These are phyloP conservation scores for Ophiostoma fasciatum DNA, from an alignment of 2,329 filamentous ascomycete species.

Conservation along the genomic window DNA sequence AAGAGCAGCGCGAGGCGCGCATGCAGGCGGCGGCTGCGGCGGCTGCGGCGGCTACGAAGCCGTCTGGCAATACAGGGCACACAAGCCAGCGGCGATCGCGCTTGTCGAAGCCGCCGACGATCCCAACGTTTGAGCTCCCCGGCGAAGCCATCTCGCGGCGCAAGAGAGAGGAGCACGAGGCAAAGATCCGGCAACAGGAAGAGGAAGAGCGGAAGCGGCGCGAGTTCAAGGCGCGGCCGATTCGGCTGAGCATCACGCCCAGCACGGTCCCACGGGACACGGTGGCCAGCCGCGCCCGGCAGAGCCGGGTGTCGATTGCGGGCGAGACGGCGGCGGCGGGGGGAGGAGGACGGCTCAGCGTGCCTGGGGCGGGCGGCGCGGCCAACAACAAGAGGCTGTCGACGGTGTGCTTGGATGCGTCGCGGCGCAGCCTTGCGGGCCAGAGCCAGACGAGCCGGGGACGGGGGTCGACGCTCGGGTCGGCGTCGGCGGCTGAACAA, in stretches of 20 bases:
- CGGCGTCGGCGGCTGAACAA: conserved; percentile 16
- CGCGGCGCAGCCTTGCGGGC: not conserved
- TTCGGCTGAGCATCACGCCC: conserved; percentile 29
- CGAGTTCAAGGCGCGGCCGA: conserved; percentile 48
- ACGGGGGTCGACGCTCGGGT: conserved; percentile 16
- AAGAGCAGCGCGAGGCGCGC: conserved; percentile 43
- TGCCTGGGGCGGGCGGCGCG: not conserved
- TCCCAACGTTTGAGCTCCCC: conserved; percentile 45
- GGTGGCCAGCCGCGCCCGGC: conserved; percentile 39
- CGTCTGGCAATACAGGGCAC: too few species aligned
- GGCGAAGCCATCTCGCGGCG: conserved; percentile 44
- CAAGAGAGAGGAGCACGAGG: conserved; percentile 40
- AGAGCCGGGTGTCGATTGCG: conserved; percentile 21
- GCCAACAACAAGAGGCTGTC: conserved; percentile 17
- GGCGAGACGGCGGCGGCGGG: not conserved
- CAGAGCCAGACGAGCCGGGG: conserved; percentile 11
- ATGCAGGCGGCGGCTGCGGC: conserved; percentile 16
- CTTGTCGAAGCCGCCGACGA: conserved; percentile 35
- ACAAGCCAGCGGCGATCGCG: conserved; percentile 9
- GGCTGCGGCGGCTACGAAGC: conserved; percentile 12
- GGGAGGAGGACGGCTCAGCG: conserved; percentile 1
- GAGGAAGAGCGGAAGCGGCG: conserved; percentile 45
- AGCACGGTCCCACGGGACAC: conserved; percentile 38
- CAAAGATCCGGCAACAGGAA: conserved; percentile 39
- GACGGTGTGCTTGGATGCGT: conserved; percentile 2